phyloP scores from a whole-genome alignment of 1,284 basidiomycete genomes.

The Boletus mariae region DNA sequence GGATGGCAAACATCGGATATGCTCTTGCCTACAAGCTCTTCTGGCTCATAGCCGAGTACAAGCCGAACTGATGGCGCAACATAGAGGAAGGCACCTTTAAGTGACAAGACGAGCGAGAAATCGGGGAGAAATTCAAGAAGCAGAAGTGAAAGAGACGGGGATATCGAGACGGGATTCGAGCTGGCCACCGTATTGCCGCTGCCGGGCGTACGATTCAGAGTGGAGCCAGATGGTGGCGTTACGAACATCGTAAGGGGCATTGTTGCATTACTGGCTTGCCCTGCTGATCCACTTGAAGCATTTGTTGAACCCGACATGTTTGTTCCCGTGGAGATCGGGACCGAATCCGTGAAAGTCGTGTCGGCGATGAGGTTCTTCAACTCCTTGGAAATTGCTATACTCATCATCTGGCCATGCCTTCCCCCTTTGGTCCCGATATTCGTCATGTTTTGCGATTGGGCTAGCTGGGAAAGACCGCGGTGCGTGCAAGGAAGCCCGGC shows the following conservation, averaged over 20 bases:
- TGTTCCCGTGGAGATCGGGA: conserved; percentile 34
- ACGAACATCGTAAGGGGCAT: conserved; percentile 22
- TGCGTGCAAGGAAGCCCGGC: neutral
- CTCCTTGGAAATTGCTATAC: conserved; percentile 39
- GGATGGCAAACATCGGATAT: conserved; percentile 83
- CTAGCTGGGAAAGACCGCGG: conserved; percentile 11
- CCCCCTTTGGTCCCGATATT: conserved; percentile 24
- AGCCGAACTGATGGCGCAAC: conserved; percentile 78
- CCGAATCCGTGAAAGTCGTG: conserved; percentile 36
- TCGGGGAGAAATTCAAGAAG: conserved; percentile 71
- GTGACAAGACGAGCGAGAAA: conserved; percentile 86
- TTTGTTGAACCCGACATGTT: conserved; percentile 28
- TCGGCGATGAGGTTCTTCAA: conserved; percentile 40
- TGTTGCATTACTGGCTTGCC: conserved; percentile 13
- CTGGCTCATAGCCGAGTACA: conserved; percentile 77
- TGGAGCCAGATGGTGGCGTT: conserved; percentile 8
- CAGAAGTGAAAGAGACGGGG: conserved; percentile 50
- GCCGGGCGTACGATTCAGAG: conserved; percentile 12
- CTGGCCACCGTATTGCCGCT: conserved; percentile 19
- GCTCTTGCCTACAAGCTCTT: conserved; percentile 77
- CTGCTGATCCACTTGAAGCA: conserved; percentile 10
- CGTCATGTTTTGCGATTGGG: conserved; percentile 18
- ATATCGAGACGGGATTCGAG: conserved; percentile 34
- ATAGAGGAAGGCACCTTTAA: conserved; percentile 93
- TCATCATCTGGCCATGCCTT: conserved; percentile 37